phyloP scores from a whole-genome alignment of 192 early-diverging fungal genomes.

The Linnemannia exigua region DNA sequence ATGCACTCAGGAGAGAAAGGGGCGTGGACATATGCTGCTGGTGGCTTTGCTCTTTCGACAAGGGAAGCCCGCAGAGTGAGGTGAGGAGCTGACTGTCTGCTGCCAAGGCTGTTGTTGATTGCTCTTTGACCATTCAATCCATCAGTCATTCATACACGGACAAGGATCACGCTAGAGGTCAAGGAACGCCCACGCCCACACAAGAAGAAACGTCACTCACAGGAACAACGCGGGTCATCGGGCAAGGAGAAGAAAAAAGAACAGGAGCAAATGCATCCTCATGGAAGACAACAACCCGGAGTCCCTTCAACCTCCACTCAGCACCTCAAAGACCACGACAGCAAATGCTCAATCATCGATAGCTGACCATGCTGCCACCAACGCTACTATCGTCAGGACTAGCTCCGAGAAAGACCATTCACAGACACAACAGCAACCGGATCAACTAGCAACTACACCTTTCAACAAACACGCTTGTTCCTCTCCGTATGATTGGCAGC shows the following conservation, averaged over 20 bases:
- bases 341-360: neutral
- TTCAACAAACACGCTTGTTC: neutral
- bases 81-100: no score
- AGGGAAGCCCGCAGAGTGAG: no score
- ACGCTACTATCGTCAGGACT: neutral
- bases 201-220: no score
- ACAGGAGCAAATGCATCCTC: neutral
- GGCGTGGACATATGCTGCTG: no score
- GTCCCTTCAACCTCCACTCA: neutral
- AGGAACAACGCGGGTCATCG: neutral
- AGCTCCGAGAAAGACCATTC: neutral
- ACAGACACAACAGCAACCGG: neutral
- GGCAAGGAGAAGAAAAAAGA: neutral
- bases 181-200: no score
- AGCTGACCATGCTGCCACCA: neutral
- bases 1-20: no score
- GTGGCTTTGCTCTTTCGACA: no score
- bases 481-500: conserved; percentile 26
- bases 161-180: no score
- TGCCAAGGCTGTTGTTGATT: no score
- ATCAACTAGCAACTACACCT: neutral
- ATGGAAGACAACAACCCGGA: conserved; percentile 2
- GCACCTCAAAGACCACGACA: neutral
- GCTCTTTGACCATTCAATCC: no score
- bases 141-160: no score